A percentile compares a stretch with the other conserved stretches of the same genome.
phyloP scores from a whole-genome alignment of 2,329 filamentous ascomycete genomes.

The Colletotrichum sp. region DNA sequence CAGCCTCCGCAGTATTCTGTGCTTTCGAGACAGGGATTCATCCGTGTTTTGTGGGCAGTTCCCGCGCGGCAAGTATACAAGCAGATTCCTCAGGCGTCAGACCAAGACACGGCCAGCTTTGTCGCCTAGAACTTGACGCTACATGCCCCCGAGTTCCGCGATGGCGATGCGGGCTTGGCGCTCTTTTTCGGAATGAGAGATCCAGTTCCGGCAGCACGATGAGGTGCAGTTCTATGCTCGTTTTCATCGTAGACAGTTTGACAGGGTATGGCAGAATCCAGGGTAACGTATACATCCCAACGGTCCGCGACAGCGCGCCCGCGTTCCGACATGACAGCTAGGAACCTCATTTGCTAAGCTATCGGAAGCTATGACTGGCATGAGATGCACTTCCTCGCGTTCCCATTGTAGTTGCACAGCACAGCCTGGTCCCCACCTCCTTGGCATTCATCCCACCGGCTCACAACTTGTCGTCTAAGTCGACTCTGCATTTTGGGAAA shows the following conservation, averaged over 20 bases:
- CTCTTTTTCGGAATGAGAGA: not conserved
- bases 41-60: not conserved
- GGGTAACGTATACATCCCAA: accelerated
- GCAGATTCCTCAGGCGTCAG: not conserved
- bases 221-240: not conserved
- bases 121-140: not conserved
- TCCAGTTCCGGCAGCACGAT: not conserved
- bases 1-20: not conserved
- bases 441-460: not conserved
- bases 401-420: not conserved
- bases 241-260: not conserved
- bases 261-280: not conserved
- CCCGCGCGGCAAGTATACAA: not conserved
- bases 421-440: not conserved
- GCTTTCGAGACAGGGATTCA: not conserved
- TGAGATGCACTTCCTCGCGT: not conserved
- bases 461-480: accelerated
- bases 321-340: not conserved
- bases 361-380: not conserved
- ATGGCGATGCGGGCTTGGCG: not conserved
- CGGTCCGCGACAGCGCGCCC: not conserved
- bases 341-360: not conserved
- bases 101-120: not conserved
- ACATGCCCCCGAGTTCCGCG: not conserved
- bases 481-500: not conserved